Percentiles rank a stretch among this genome's conserved stretches.
phyloP scores from a whole-genome alignment of 345 rosid species.

The Gossypium rotundifolium region DNA sequence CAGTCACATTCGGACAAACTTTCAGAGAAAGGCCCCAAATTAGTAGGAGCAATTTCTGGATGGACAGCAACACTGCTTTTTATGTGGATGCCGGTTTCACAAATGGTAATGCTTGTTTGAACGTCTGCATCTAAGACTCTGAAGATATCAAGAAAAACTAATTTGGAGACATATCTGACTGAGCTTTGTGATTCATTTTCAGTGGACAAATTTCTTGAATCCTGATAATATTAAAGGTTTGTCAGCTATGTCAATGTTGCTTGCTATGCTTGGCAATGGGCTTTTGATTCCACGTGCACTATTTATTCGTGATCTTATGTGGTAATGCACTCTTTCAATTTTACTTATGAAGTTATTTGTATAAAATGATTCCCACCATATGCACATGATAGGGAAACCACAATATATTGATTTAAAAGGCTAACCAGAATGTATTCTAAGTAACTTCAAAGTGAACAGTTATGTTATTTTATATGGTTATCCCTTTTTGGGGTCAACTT shows the following conservation, averaged over 20 bases:
- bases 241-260: constrained; percentile 79
- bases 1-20: constrained; percentile 81
- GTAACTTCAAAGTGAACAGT: background rate
- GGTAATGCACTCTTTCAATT: constrained; percentile 39
- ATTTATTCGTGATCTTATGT: constrained; percentile 88
- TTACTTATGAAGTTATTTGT: background rate
- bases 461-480: background rate
- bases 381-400: background rate
- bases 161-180: constrained; percentile 15
- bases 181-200: constrained; percentile 20
- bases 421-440: background rate
- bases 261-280: constrained; percentile 87
- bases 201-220: constrained; percentile 88
- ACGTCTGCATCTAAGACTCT: constrained; percentile 4
- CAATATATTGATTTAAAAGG: background rate
- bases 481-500: background rate
- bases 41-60: constrained; percentile 69
- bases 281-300: constrained; percentile 91
- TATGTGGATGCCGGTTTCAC: constrained; percentile 98
- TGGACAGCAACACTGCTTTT: constrained; percentile 96
- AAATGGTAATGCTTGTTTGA: constrained; percentile 46
- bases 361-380: background rate
- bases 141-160: background rate
- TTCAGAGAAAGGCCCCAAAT: constrained; percentile 53
- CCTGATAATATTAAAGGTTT: constrained; percentile 85